These are phyloP conservation scores for Zymoseptoria passerinii DNA, from an alignment of 2,329 filamentous ascomycete species.

Conservation along the genomic window DNA sequence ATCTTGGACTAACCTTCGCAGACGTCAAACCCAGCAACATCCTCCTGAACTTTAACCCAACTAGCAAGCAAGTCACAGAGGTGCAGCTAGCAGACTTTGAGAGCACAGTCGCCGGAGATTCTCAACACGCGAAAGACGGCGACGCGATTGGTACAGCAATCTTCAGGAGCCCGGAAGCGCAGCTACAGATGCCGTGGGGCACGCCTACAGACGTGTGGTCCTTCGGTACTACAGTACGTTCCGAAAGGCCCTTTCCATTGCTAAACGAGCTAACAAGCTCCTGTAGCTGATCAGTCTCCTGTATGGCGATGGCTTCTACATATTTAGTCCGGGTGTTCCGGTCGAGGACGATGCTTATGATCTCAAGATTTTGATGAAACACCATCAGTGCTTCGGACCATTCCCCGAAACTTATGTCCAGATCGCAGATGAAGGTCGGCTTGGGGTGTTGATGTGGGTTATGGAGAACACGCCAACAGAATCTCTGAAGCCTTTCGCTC, in stretches of 20 bases:
- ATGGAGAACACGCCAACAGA: conserved; percentile 5
- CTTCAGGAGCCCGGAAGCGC: conserved; percentile 31
- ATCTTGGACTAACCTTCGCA: not conserved
- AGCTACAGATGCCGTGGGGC: conserved; percentile 28
- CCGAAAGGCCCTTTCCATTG: too few species aligned
- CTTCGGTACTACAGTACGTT: conserved; percentile 30
- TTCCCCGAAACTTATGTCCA: conserved; percentile 20
- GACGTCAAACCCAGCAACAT: conserved; percentile 32
- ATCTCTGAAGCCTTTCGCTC: conserved; percentile 15
- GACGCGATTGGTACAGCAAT: conserved; percentile 29
- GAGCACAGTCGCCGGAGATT: conserved; percentile 2
- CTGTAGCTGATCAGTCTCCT: conserved; percentile 24
- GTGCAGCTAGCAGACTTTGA: conserved; percentile 25
- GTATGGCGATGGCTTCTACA: conserved; percentile 20
- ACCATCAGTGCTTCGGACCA: conserved; percentile 23
- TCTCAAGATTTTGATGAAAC: conserved; percentile 18
- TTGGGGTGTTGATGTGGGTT: not conserved
- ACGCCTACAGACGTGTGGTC: conserved; percentile 35
- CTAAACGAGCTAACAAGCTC: not conserved
- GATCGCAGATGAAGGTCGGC: conserved; percentile 15
- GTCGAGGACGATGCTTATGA: conserved; percentile 20
- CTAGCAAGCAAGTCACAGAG: conserved; percentile 21
- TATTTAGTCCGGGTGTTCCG: conserved; percentile 18
- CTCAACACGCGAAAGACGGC: conserved; percentile 18
- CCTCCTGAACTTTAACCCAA: conserved; percentile 28